Conservation (phyloP, 2,329 filamentous ascomycete genomes). For the Colletotrichum musae region DNA sequence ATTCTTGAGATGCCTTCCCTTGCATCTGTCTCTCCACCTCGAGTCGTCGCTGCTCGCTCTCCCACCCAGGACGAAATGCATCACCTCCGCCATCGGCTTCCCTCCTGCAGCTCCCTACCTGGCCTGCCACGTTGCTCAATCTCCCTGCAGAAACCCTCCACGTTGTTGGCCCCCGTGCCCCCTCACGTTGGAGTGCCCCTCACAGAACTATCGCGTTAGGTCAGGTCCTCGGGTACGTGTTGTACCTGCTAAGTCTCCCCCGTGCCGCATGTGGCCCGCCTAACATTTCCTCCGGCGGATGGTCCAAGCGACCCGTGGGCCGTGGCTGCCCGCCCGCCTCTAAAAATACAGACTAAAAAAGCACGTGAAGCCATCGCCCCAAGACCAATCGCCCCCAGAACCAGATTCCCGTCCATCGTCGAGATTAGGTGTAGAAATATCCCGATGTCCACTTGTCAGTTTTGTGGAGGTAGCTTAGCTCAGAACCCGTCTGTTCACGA, state of each 20-base stretch:
- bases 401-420: background rate
- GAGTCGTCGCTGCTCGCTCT: background rate
- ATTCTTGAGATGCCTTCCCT: background rate
- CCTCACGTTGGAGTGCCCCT: no score
- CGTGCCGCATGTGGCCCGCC: constrained; percentile 25
- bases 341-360: constrained; percentile 6
- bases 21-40: background rate
- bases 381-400: background rate
- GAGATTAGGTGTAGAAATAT: background rate
- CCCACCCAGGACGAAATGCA: background rate
- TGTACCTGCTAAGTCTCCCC: background rate
- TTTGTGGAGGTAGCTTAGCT: no score
- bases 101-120: constrained; percentile 11
- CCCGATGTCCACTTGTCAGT: background rate
- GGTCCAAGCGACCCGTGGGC: constrained; percentile 12
- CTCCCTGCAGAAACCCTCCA: constrained; percentile 25
- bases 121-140: constrained; percentile 29
- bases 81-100: constrained; percentile 1
- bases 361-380: background rate
- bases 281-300: constrained; percentile 14
- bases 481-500: no score
- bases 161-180: constrained; percentile 26
- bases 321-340: constrained; percentile 18
- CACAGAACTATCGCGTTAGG: no score
- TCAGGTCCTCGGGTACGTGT: no score